Base-by-base conservation (phyloP, 1,139 yeast genomes). In the Meyerozyma elateridarum region DNA sequence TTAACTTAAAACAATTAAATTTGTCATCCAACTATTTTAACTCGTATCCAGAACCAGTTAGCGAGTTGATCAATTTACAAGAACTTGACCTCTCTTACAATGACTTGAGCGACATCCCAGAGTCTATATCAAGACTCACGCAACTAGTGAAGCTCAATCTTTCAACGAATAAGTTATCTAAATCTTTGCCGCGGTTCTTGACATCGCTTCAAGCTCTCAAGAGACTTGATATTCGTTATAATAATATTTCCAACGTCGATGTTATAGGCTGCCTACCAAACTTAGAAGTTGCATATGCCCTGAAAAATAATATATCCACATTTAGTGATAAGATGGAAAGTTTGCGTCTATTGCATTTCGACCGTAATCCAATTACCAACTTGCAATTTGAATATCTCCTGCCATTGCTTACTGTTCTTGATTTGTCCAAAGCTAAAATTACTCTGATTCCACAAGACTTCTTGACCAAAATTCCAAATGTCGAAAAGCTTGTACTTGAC, bases 11-110 rank as follows among this genome's bases (percentile, higher is more conserved):
- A 34, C 56, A 70, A 7, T 61, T 89, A 39, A 85, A 88, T 50
- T 61, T 89, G 38, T 81, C 95, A 2, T 85, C 96, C 1, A 93
- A 93, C 53, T 76, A 79, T 40, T 75, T 91, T 46, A 70, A 70
- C 25, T 54, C 53, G 6, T 80, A 85, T 42, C 95, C 95, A 0
- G 79, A 75, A 32, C 73, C 82, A 5, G 59, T 88, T n/a, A 78
- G 79, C 48, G 68, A 72, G 15, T 65, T 91, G 43, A 52, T 66
- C 0, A 71, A 75, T 33, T 66, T 91, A 38, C 61, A 66, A 29
- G 84, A 81, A 36, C 64, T 91, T 40, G 95, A 89, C 50, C 54
- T 91, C 32, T 85, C 96, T 0, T 89, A 87, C 56, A 91, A 91
- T 54, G 77, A 77, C 38, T 71, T 91, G 31, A 59, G 70, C 4